Conservation (phyloP, 1,284 basidiomycete species). For the Ustilago trichophora region DNA sequence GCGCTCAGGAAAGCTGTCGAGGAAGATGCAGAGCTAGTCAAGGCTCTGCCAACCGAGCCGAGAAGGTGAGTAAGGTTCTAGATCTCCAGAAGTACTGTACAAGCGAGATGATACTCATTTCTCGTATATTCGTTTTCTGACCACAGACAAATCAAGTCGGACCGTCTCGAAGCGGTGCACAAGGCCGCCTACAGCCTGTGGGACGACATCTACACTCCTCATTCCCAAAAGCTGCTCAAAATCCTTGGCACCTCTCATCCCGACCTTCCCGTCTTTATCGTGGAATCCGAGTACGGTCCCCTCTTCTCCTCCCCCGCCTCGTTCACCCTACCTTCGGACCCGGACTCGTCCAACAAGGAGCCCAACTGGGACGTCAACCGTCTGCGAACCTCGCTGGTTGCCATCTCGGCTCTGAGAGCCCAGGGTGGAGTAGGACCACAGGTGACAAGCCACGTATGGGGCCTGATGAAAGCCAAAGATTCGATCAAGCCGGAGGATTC, state of each 20-base stretch:
- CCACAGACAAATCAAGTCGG: conserved; percentile 45
- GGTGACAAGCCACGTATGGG: conserved; percentile 89
- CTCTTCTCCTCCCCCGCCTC: conserved; percentile 78
- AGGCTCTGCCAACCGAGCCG: conserved; percentile 52
- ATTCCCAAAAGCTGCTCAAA: conserved; percentile 84
- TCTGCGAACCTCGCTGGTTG: conserved; percentile 85
- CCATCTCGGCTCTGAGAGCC: conserved; percentile 87
- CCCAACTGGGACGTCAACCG: conserved; percentile 76
- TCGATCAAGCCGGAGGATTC: conserved; percentile 67
- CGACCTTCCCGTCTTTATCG: conserved; percentile 80
- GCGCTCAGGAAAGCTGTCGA: conserved; percentile 62
- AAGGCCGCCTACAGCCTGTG: conserved; percentile 70
- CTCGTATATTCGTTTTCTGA: background rate
- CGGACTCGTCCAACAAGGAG: conserved; percentile 55
- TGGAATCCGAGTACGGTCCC: conserved; percentile 85
- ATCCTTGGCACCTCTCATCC: conserved; percentile 82
- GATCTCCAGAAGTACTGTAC: too few relatives aligned
- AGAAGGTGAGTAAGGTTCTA: conserved; percentile 42
- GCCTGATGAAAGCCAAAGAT: conserved; percentile 79
- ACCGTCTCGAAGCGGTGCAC: conserved; percentile 34
- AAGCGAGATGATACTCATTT: too few relatives aligned
- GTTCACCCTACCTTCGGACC: conserved; percentile 65
- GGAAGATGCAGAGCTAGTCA: conserved; percentile 52
- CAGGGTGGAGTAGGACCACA: conserved; percentile 88
- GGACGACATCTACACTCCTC: conserved; percentile 90